Percentiles rank a stretch among this genome's conserved stretches.
phyloP scores from a whole-genome alignment of 129 eudicot species.

The Pseudognaphalium luteoalbum region DNA sequence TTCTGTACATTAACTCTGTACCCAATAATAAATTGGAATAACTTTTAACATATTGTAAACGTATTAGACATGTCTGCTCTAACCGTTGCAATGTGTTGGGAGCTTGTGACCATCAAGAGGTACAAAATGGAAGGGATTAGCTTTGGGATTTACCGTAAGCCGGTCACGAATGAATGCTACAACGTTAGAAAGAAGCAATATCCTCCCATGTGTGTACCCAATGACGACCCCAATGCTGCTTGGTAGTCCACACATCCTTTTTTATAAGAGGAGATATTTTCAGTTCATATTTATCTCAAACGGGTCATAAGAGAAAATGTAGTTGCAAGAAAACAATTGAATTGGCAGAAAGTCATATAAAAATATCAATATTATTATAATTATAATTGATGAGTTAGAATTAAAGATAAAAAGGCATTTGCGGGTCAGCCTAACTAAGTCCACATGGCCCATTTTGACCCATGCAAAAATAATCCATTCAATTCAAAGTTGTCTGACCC shows the following conservation, averaged over 20 bases:
- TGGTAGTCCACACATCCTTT: slow-evolving; percentile 36
- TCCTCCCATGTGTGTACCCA: slow-evolving; percentile 65
- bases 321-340: neutral
- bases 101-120: slow-evolving; percentile 74
- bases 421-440: neutral
- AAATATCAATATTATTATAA: neutral
- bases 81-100: slow-evolving; percentile 85
- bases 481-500: neutral
- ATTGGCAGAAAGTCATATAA: neutral
- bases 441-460: neutral
- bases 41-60: neutral
- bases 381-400: neutral
- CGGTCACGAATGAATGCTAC: slow-evolving; percentile 70
- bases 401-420: neutral
- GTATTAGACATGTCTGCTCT: slow-evolving; percentile 64
- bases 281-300: neutral
- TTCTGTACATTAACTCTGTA: neutral
- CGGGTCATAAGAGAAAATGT: neutral
- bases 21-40: neutral
- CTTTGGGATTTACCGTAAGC: slow-evolving; percentile 72
- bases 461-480: neutral
- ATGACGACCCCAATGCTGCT: slow-evolving; percentile 81
- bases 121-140: slow-evolving; percentile 60
- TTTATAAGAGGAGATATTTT: neutral
- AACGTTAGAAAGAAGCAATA: slow-evolving; percentile 43